Conservation (phyloP, 2,329 filamentous ascomycete species). For the Pseudocercospora vitis region DNA sequence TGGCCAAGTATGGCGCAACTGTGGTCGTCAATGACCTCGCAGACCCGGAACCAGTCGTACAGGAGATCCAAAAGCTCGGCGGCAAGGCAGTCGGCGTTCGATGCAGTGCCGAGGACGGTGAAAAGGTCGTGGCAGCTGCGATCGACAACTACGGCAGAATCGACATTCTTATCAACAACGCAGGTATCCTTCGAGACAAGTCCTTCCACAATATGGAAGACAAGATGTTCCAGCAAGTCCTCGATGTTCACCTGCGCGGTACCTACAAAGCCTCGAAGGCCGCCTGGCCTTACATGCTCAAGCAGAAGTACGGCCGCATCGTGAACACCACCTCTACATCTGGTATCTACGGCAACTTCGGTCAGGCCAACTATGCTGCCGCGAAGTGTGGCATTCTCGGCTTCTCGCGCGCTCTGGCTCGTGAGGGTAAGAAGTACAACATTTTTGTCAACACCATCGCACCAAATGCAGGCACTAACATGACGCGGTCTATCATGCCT, state of each 20-base stretch:
- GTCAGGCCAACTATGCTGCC: slow-evolving; percentile 95
- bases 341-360: slow-evolving; percentile 98
- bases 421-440: slow-evolving; percentile 95
- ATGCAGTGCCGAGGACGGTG: slow-evolving; percentile 89
- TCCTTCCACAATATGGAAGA: slow-evolving; percentile 98
- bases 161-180: slow-evolving; percentile 96
- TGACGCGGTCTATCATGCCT: slow-evolving; percentile 92
- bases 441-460: slow-evolving; percentile 98
- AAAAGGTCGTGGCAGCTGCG: slow-evolving; percentile 84
- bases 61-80: slow-evolving; percentile 86
- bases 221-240: slow-evolving; percentile 83
- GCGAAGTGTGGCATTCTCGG: slow-evolving; percentile 75
- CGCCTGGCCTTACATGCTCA: slow-evolving; percentile 94
- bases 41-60: slow-evolving; percentile 85
- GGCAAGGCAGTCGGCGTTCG: slow-evolving; percentile 91
- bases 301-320: slow-evolving; percentile 97
- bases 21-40: slow-evolving; percentile 95
- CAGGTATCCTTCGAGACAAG: slow-evolving; percentile 96
- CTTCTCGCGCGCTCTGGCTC: slow-evolving; percentile 86
- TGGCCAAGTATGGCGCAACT: slow-evolving; percentile 78
- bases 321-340: slow-evolving; percentile 96
- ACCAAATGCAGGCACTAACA: slow-evolving; percentile 91
- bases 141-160: slow-evolving; percentile 92
- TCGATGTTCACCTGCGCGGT: slow-evolving; percentile 88
- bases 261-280: slow-evolving; percentile 98